These are phyloP conservation scores for Candida khao-thaluensis DNA, from an alignment of 805 yeast species.

Conservation along the genomic window DNA sequence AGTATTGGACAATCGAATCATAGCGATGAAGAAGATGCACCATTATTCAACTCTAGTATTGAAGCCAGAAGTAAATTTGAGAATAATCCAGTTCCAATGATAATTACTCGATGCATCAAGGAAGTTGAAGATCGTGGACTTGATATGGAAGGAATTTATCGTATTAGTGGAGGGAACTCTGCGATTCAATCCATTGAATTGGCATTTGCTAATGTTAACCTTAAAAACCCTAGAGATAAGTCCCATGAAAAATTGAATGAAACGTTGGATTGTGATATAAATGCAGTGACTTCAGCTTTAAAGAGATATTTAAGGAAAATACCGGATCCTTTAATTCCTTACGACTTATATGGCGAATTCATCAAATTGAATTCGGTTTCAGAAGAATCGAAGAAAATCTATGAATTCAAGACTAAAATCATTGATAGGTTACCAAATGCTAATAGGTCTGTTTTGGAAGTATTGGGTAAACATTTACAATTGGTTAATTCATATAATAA, in stretches of 20 bases:
- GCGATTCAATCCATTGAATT: conserved; percentile 53
- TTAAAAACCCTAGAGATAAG: conserved; percentile 32
- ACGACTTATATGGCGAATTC: conserved; percentile 61
- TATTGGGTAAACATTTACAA: conserved; percentile 63
- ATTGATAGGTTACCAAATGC: conserved; percentile 61
- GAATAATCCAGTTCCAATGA: conserved; percentile 60
- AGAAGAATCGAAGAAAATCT: conserved; percentile 30
- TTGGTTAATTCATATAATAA: conserved; percentile 52
- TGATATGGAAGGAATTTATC: conserved; percentile 80
- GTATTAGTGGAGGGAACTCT: conserved; percentile 82
- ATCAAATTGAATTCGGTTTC: conserved; percentile 44
- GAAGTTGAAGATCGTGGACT: conserved; percentile 80
- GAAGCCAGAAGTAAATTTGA: conserved; percentile 65
- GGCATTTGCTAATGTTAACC: conserved; percentile 29
- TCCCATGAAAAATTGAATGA: conserved; percentile 32
- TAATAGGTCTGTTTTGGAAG: conserved; percentile 56
- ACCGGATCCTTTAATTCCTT: conserved; percentile 83
- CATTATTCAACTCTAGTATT: conserved; percentile 53
- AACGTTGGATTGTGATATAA: conserved; percentile 60
- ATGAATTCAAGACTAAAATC: conserved; percentile 43
- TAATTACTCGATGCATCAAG: conserved; percentile 66
- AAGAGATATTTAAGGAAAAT: conserved; percentile 83
- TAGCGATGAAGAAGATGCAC: conserved; percentile 18
- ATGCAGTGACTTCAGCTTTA: conserved; percentile 82
- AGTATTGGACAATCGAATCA: background rate